Base-by-base conservation (phyloP, 305 asterid species). In the Caryopteris hybrid region DNA sequence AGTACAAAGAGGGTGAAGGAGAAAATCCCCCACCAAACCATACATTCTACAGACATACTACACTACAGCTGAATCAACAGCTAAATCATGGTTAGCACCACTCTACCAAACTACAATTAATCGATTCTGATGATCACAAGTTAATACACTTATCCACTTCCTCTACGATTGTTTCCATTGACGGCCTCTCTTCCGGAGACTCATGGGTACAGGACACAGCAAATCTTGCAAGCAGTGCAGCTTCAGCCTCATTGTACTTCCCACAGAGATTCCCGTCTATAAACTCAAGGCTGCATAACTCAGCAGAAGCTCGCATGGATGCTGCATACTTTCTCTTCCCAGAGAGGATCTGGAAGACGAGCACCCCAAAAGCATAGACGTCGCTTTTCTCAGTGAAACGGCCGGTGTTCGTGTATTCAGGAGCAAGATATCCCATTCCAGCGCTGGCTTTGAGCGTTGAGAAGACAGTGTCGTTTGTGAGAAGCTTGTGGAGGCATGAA, bases 391-490 rank as follows among this genome's bases (percentile, higher is more conserved):
- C 86, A 0, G 97, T 93, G 79, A 93, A 93, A 34, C 95, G 86
- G 12, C 97, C 98, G 0, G 94, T 93, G 54, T 71, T 88, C 0
- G 86, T 79, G 82, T 90, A 93, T 41, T 90, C 96, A 0, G 97
- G 97, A n/a, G 99, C 96, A 13, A 93, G 81, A 51, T 93, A 93
- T 33, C 99, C 99, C 96, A 88, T 87, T 22, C 95, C 97, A 3
- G 97, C 95, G 31, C 96, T 87, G 70, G 91, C 89, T 74, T 90
- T 93, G 75, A 93, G 95, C 3, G 93, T 52, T 3, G 99, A 88
- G 83, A 84, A 93, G 23, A 93, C 77, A 0, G 95, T 85, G 73
- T 93, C 99, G 21, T 84, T 79, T 3, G 97, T 90, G 61, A 93
- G 90, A 47, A 93, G 95, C 78, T 88, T 87, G 85, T 86, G 91